Evolutionary conservation across 805 yeast genomes (phyloP).

Genomic region (Allodekkera sacchari): DNA sequence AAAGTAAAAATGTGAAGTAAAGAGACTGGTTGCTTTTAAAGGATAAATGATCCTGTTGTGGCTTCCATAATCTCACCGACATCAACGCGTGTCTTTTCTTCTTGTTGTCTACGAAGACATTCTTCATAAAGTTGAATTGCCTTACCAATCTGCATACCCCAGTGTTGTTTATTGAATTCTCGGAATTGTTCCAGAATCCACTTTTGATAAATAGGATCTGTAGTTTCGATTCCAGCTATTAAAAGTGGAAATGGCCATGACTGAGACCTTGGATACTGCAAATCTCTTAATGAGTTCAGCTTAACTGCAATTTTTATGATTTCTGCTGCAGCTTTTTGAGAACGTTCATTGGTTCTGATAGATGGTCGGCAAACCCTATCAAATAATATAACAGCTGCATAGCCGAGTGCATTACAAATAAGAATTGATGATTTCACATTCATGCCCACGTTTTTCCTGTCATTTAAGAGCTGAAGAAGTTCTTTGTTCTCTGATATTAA

Average conservation of each 20-base stretch:
- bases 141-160: constrained; percentile 8
- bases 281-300: constrained; percentile 3
- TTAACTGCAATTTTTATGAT: constrained; percentile 5
- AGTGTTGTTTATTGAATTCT: constrained; percentile 3
- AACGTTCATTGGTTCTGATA: constrained; percentile 4
- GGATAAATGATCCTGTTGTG: constrained; percentile 21
- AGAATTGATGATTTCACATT: too few species aligned
- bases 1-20: too few species aligned
- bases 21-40: too few species aligned
- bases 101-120: constrained; percentile 4
- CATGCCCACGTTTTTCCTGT: neutral
- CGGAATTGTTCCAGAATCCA: constrained; percentile 5
- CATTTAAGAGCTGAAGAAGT: neutral
- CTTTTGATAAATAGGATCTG: constrained; percentile 6
- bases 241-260: constrained; percentile 8
- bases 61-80: constrained; percentile 17
- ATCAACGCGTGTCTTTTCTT: constrained; percentile 4
- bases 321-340: constrained; percentile 6
- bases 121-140: constrained; percentile 3
- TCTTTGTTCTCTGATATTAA: constrained; percentile 4
- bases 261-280: constrained; percentile 4
- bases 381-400: constrained; percentile 4
- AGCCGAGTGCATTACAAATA: constrained; percentile 4
- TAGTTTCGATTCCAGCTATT: constrained; percentile 7
- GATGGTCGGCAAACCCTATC: constrained; percentile 6